Conservation (phyloP, 345 rosid species). For the Populus simonii region DNA sequence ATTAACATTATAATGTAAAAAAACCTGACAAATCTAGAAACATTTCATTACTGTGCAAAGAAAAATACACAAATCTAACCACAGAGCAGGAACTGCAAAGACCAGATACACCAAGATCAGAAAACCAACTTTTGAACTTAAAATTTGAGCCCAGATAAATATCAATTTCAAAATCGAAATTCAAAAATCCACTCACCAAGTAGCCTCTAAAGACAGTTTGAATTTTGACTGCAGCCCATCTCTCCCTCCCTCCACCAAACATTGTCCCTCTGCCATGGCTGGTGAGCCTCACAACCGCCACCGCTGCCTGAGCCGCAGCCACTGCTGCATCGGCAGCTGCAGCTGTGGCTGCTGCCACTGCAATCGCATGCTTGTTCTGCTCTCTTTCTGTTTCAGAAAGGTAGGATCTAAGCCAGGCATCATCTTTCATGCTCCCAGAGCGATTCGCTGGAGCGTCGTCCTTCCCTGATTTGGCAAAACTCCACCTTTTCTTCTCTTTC, state of each 20-base stretch:
- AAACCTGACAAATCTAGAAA: background rate
- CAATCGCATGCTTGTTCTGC: constrained; percentile 34
- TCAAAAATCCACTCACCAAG: constrained; percentile 16
- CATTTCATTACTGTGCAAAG: background rate
- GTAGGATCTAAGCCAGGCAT: constrained; percentile 27
- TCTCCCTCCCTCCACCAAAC: constrained; percentile 23
- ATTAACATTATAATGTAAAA: background rate
- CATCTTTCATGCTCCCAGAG: constrained; percentile 14
- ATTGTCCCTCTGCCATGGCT: constrained; percentile 25
- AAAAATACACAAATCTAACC: background rate
- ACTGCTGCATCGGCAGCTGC: constrained; percentile 35
- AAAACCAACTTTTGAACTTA: background rate
- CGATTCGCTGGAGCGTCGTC: constrained; percentile 11
- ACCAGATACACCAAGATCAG: constrained; percentile 8
- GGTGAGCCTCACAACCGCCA: constrained; percentile 29
- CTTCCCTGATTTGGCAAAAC: constrained; percentile 41
- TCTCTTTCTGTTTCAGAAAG: constrained; percentile 20
- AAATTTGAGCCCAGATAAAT: background rate
- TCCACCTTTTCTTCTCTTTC: constrained; percentile 48
- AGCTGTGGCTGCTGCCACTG: constrained; percentile 32
- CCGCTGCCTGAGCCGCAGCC: constrained; percentile 34
- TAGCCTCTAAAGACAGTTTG: constrained; percentile 30
- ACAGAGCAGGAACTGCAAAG: background rate
- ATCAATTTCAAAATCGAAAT: background rate
- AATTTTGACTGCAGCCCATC: constrained; percentile 25